These are phyloP conservation scores for Prunus mume DNA, from an alignment of 306 rosid genomes.

Conservation along the genomic window DNA sequence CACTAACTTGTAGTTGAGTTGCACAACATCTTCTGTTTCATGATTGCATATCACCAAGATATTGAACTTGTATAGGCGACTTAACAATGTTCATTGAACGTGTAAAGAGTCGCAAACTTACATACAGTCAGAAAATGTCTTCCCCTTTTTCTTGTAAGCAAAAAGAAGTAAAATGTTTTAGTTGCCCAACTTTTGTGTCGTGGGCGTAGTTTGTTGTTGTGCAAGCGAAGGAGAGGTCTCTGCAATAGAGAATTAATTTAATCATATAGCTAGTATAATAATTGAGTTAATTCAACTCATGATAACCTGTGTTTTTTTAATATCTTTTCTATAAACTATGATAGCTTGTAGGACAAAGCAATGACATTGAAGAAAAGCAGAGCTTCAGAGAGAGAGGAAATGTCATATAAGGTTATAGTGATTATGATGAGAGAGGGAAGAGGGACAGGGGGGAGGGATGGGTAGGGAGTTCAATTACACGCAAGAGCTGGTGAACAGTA, in stretches of 20 bases:
- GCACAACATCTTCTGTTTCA: not conserved
- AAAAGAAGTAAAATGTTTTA: not conserved
- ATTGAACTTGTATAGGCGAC: no score
- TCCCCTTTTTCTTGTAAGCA: not conserved
- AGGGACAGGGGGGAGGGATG: conserved; percentile 7
- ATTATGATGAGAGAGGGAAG: conserved; percentile 36
- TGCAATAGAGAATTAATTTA: not conserved
- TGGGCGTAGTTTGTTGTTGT: not conserved
- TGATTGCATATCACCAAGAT: not conserved
- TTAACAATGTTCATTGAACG: no score
- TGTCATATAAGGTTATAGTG: conserved; percentile 41
- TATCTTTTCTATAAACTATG: conserved; percentile 17
- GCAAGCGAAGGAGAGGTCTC: no score
- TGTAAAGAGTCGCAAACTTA: no score
- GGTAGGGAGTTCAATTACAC: conserved; percentile 35
- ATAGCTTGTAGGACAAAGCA: conserved; percentile 36
- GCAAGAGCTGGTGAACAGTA: conserved; percentile 11
- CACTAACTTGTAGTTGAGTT: not conserved
- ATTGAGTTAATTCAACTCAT: not conserved
- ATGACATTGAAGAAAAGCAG: conserved; percentile 19
- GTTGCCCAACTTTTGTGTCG: not conserved
- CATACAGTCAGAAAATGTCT: no score
- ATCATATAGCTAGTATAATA: not conserved
- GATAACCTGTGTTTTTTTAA: not conserved
- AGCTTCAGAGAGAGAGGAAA: conserved; percentile 24